Conservation (phyloP, 192 early-diverging fungal genomes). For the Jimgerdemannia lactiflua region DNA sequence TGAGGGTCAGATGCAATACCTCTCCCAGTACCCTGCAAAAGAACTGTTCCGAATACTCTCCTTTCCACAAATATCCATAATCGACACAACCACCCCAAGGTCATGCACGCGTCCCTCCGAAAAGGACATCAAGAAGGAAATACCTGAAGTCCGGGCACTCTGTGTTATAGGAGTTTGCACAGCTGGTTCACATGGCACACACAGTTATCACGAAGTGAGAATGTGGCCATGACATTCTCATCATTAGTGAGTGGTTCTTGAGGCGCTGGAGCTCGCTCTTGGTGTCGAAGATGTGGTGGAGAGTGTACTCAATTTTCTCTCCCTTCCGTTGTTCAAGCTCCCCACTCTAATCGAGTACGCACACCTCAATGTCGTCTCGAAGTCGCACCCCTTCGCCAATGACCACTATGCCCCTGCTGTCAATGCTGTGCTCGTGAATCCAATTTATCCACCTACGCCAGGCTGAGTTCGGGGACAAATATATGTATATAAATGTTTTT, state of each 20-base stretch:
- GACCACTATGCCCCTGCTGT: conserved; percentile 55
- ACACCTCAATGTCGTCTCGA: conserved; percentile 22
- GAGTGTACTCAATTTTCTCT: conserved; percentile 34
- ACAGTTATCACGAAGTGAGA: conserved; percentile 43
- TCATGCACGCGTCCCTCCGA: conserved; percentile 52
- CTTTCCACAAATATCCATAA: neutral
- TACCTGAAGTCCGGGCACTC: too few species aligned
- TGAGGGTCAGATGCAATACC: conserved; percentile 27
- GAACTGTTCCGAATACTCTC: too few species aligned
- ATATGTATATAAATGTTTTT: conserved; percentile 71
- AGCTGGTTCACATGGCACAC: too few species aligned
- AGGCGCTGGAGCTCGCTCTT: conserved; percentile 52
- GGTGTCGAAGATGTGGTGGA: too few species aligned
- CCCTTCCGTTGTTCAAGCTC: conserved; percentile 23
- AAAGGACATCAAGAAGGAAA: too few species aligned
- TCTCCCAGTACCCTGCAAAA: neutral
- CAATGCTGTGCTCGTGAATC: conserved; percentile 50
- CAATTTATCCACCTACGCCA: conserved; percentile 59
- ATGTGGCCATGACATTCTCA: conserved; percentile 27
- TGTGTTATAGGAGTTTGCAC: too few species aligned
- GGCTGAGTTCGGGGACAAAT: conserved; percentile 59
- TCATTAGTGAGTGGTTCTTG: too few species aligned
- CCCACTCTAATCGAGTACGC: conserved; percentile 66
- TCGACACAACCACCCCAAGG: conserved; percentile 45
- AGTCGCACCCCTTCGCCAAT: conserved; percentile 66